Evolutionary conservation across 805 yeast genomes (phyloP).

Genomic region (Pachysolen tannophilus): DNA sequence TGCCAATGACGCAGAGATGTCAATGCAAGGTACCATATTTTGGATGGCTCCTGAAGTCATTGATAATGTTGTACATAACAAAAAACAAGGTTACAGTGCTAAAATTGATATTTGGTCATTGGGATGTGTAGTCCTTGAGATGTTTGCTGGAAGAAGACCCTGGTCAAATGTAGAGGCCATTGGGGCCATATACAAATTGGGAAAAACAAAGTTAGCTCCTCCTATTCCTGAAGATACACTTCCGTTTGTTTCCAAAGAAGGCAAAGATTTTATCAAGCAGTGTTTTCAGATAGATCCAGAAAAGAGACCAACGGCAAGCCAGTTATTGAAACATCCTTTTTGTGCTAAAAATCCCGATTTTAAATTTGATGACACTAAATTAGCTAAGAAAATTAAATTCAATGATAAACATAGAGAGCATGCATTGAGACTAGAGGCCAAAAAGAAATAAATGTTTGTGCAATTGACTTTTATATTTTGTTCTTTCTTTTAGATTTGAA

Average conservation of each 20-base stretch:
- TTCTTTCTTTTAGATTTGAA: neutral
- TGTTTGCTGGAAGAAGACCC: slow-evolving; percentile 96
- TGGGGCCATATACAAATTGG: slow-evolving; percentile 86
- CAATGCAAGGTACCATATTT: slow-evolving; percentile 89
- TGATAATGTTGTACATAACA: slow-evolving; percentile 65
- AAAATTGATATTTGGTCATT: slow-evolving; percentile 97
- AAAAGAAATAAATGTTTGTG: slow-evolving; percentile 1
- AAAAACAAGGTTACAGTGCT: slow-evolving; percentile 90
- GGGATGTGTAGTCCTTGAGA: slow-evolving; percentile 94
- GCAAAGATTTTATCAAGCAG: slow-evolving; percentile 60
- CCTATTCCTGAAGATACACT: slow-evolving; percentile 90
- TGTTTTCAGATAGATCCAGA: slow-evolving; percentile 79
- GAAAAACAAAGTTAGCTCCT: slow-evolving; percentile 83
- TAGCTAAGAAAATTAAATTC: slow-evolving; percentile 44
- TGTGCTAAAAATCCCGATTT: slow-evolving; percentile 33
- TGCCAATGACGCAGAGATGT: slow-evolving; percentile 88
- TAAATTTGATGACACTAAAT: slow-evolving; percentile 51
- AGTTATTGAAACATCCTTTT: slow-evolving; percentile 45
- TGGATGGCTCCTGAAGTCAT: slow-evolving; percentile 99
- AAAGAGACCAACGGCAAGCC: slow-evolving; percentile 80
- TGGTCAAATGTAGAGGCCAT: slow-evolving; percentile 96
- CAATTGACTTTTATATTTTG: neutral
- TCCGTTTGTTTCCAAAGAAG: slow-evolving; percentile 53
- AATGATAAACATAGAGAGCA: slow-evolving; percentile 18
- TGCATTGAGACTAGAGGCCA: slow-evolving; percentile 4